A percentile compares a stretch with the other conserved stretches of the same genome.
Conservation (phyloP, 179 eudicot genomes). For the Drosera spatulata region DNA sequence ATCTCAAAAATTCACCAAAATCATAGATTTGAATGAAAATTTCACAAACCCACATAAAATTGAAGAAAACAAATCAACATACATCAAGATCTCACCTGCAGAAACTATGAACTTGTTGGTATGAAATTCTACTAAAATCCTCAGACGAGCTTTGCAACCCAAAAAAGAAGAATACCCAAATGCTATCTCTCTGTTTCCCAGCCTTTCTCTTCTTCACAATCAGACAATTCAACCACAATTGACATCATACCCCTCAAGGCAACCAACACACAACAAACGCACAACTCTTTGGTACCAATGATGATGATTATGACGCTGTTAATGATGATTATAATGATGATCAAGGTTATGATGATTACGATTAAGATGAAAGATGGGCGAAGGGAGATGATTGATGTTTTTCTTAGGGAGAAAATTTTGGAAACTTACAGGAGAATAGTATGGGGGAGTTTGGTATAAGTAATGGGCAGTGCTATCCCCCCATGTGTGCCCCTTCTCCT, state of each 20-base stretch:
- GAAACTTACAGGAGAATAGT: too few relatives aligned
- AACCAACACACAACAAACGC: too few relatives aligned
- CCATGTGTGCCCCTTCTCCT: too few relatives aligned
- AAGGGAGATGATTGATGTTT: too few relatives aligned
- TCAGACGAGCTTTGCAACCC: background rate
- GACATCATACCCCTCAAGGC: slow-evolving; percentile 17
- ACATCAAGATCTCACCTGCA: slow-evolving; percentile 12
- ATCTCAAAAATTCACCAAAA: background rate
- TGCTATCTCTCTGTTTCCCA: slow-evolving; percentile 80
- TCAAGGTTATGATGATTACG: too few relatives aligned
- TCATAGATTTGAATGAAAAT: background rate
- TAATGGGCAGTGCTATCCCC: too few relatives aligned
- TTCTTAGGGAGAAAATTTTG: too few relatives aligned
- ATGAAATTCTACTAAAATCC: background rate
- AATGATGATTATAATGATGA: too few relatives aligned
- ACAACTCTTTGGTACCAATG: too few relatives aligned
- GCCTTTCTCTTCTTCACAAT: slow-evolving; percentile 32
- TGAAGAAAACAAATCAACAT: background rate
- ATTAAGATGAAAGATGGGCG: too few relatives aligned
- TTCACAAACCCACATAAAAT: background rate
- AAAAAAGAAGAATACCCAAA: background rate
- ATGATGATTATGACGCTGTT: too few relatives aligned
- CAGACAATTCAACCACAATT: slow-evolving; percentile 22
- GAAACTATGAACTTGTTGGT: slow-evolving; percentile 7
- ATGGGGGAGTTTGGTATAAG: too few relatives aligned